Base-by-base conservation (phyloP, 2,329 filamentous ascomycete genomes). In the Geosmithia flava region DNA sequence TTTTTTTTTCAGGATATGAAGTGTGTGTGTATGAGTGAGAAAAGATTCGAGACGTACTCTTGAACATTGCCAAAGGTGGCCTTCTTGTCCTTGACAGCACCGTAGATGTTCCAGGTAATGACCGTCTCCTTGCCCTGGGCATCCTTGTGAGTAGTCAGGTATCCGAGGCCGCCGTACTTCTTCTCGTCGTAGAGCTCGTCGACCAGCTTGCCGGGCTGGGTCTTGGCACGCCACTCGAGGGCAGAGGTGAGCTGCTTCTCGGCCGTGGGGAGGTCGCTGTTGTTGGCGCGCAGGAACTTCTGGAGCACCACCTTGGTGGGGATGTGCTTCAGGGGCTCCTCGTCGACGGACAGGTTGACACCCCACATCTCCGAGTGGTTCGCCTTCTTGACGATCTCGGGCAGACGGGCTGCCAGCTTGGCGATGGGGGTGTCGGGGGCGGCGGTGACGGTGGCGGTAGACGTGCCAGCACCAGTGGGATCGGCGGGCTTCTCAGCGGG, bases 51-150 rank as follows among this genome's bases (percentile, higher is more conserved):
- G 15, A 73, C 83, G 63, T 68, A 95, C 87, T 85, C 85, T 23
- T 89, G 74, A 6, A 89, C 68, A 58, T 93, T 76, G 3, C 85
- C 87, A 69, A 96, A 96, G 0, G 88, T 94, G 54, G 85, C 78
- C 52, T 88, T 80, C 56, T 85, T 79, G 56, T 87, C 78, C 74
- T 93, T 93, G 53, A 90, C 86, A 39, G 80, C 80, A 15, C 90
- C 90, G 61, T 97, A 96, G 59, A 96, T 82, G 64, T 96, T 96
- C 84, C 90, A 96, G 2, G 87, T 93, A 45, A 90, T 82, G 49
- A 95, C 61, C 17, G 57, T 74, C 62, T 83, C 78, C 57, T 78
- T 70, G 50, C 68, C 66, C 23, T 46, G 46, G 11, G 7, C 20
- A 1, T 73, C 71, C 48, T 73, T 67, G 55, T 93, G 81, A n/a